A percentile compares a stretch with the other conserved stretches of the same genome.
Conservation (phyloP, 1,284 basidiomycete species). For the Cerrena zonata region DNA sequence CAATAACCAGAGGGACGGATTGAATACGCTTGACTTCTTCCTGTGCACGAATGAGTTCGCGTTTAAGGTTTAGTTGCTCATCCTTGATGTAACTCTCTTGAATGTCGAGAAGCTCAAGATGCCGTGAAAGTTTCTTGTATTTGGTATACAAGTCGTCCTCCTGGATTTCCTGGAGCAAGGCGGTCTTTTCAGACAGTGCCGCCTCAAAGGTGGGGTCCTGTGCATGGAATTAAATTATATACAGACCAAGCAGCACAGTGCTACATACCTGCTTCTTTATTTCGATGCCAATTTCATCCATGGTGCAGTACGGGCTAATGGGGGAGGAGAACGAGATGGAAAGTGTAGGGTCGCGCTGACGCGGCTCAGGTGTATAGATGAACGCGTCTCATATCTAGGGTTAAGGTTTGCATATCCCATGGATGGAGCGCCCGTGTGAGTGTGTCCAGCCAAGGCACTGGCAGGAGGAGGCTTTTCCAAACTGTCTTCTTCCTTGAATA, state of each 20-base stretch:
- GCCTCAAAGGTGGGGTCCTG: conserved; percentile 89
- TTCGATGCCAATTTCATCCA: conserved; percentile 81
- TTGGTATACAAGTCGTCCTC: conserved; percentile 93
- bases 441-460: no score
- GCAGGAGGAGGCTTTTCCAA: no score
- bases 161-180: conserved; percentile 77
- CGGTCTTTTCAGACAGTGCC: conserved; percentile 82
- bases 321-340: background rate
- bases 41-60: conserved; percentile 95
- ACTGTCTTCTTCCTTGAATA: background rate
- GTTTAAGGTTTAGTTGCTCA: conserved; percentile 95
- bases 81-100: conserved; percentile 99
- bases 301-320: conserved; percentile 28
- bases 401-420: conserved; percentile 2
- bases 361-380: conserved; percentile 34
- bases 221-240: background rate
- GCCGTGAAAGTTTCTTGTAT: conserved; percentile 89
- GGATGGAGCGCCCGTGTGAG: background rate
- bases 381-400: conserved; percentile 11
- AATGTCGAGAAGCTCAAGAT: conserved; percentile 89
- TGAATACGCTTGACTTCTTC: conserved; percentile 99
- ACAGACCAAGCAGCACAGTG: conserved; percentile 1
- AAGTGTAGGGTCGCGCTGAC: conserved; percentile 38
- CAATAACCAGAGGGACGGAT: conserved; percentile 98
- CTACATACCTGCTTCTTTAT: conserved; percentile 73